phyloP scores from a whole-genome alignment of 768 basidiomycete species.

The Xerocomellus amylosporus region DNA sequence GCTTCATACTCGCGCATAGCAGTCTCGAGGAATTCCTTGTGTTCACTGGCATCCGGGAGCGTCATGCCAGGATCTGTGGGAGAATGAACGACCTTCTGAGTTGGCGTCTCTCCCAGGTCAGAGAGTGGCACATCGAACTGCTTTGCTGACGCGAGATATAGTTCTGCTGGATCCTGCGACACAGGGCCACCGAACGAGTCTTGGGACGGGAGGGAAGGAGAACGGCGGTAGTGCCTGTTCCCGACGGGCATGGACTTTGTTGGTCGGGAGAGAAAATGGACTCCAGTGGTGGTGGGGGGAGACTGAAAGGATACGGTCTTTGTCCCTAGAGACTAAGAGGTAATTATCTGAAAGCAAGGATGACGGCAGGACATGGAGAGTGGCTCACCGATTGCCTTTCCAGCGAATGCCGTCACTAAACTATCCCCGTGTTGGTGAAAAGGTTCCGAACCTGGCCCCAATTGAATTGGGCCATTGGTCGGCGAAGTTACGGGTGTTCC shows the following conservation, averaged over 20 bases:
- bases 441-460: conserved; percentile 24
- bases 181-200: conserved; percentile 61
- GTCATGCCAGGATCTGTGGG: conserved; percentile 47
- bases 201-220: conserved; percentile 45
- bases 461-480: conserved; percentile 24
- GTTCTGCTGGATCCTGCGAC: conserved; percentile 47
- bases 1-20: conserved; percentile 28
- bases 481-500: conserved; percentile 17
- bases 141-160: conserved; percentile 44
- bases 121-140: conserved; percentile 58
- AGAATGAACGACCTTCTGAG: conserved; percentile 25
- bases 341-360: conserved; percentile 24
- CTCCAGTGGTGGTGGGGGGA: conserved; percentile 19
- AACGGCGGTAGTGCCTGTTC: conserved; percentile 27
- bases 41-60: conserved; percentile 45
- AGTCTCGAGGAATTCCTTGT: conserved; percentile 20
- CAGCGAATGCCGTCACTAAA: conserved; percentile 29
- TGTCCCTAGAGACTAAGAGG: conserved; percentile 27
- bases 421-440: conserved; percentile 22
- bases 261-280: conserved; percentile 14
- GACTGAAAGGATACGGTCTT: conserved; percentile 37
- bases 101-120: conserved; percentile 43
- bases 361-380: conserved; percentile 17
- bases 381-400: conserved; percentile 33
- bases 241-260: conserved; percentile 24